Evolutionary conservation across 352 stramenopile genomes (phyloP), one percentile per base, ranked within the genome.

Genomic region (Pythium volutum): DNA sequence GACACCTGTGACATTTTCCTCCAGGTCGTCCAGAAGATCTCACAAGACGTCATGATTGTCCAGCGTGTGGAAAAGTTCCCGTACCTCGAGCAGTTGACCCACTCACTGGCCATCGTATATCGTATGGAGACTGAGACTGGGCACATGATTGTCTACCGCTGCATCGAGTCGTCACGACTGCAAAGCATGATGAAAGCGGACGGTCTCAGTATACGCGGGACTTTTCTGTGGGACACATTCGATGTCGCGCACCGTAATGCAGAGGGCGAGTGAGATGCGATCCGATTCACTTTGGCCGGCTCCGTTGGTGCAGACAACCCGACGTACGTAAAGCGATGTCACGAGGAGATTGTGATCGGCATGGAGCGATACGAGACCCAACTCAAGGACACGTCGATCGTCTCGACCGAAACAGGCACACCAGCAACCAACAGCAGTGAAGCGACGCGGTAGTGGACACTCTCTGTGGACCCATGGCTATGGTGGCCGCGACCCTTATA

Each of bases 161-260:
- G 41, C 16, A 62, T 65, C 16, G 29, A 20, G 8, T 45, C 25
- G 0, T 25, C 22, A 0, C 29, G 26, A 10, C 3, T 70, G 1
- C 47, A 60, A 49, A 9, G 11, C 1, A 23, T 50, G 5, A 53
- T 53, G 9, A 16, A 39, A 0, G 31, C 29, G 3, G 42, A 47
- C 1, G 51, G 53, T 7, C 38, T 47, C 20, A 36, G 34, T 11
- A 38, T 29, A 25, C 4, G 25, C 11, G 18, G 22, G 11, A 62
- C 61, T 27, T 65, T 66, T 27, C 49, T 55, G 23, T 69, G 62
- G 62, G 20, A 25, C 2, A 42, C 31, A n/a, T 54, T 36, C 12
- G 49, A 64, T 10, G 26, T 65, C 8, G 20, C 3, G 7, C 4
- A 42, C 12, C 29, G 31, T 12, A 20, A 45, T n/a, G 31, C 9